Percentiles rank a stretch among this genome's conserved stretches.
These are phyloP conservation scores for Penicillium riverlandense DNA, from an alignment of 495 filamentous ascomycete genomes.

Conservation along the genomic window DNA sequence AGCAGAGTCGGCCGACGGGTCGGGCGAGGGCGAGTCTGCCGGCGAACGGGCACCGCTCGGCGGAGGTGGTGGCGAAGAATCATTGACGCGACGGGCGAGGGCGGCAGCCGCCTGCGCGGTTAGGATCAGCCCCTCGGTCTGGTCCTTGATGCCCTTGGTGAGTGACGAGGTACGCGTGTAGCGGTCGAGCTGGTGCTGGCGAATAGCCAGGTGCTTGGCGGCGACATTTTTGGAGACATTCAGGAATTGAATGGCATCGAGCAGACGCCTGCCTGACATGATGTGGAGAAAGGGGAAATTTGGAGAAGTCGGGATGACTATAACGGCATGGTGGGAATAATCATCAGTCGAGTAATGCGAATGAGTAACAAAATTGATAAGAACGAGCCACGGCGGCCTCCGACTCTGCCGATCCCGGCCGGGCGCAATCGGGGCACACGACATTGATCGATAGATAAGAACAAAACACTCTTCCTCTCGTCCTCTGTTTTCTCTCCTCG, in stretches of 20 bases:
- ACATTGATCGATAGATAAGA: not conserved
- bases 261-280: constrained; percentile 65
- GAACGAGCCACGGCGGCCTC: constrained; percentile 12
- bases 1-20: constrained; percentile 8
- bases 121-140: constrained; percentile 55
- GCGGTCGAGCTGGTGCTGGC: constrained; percentile 68
- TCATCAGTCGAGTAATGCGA: constrained; percentile 7
- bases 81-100: constrained; percentile 50
- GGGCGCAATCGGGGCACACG: not conserved
- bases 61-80: constrained; percentile 21
- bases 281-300: constrained; percentile 1
- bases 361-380: constrained; percentile 13
- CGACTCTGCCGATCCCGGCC: constrained; percentile 7
- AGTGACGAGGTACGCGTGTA: constrained; percentile 74
- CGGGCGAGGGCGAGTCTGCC: constrained; percentile 4
- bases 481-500: constrained; percentile 1
- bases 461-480: not conserved
- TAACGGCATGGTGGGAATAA: constrained; percentile 5
- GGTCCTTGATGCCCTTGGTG: constrained; percentile 55
- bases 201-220: constrained; percentile 70
- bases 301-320: not conserved
- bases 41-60: constrained; percentile 12
- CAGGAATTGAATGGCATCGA: constrained; percentile 74
- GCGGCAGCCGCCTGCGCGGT: constrained; percentile 57
- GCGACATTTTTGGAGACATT: constrained; percentile 72